Percentiles rank a stretch among this genome's conserved stretches.
Evolutionary conservation across 805 yeast species (phyloP).

Genomic region (Brettanomyces bruxellensis): DNA sequence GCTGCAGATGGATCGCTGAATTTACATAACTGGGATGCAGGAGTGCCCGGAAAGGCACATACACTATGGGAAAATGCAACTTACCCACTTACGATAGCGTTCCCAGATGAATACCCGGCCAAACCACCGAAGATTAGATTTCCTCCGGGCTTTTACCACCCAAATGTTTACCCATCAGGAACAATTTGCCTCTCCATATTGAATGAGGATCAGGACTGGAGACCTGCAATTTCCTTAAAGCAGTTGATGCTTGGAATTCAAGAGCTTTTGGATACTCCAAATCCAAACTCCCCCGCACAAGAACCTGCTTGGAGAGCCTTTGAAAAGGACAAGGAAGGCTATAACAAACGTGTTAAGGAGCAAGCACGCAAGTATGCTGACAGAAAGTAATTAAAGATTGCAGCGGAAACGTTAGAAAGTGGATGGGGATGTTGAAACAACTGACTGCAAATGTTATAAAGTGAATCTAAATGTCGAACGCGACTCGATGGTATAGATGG

Average conservation of each 20-base stretch:
- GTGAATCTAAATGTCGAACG: too few relatives aligned
- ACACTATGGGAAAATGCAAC: conserved; percentile 90
- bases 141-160: conserved; percentile 89
- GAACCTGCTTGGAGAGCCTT: conserved; percentile 93
- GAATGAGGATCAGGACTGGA: conserved; percentile 96
- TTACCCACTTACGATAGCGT: conserved; percentile 71
- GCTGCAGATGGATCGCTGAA: conserved; percentile 77
- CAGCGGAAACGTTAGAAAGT: background rate
- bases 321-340: conserved; percentile 54
- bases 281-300: conserved; percentile 95
- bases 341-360: conserved; percentile 68
- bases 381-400: conserved; percentile 8
- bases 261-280: conserved; percentile 82
- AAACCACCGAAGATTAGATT: conserved; percentile 93
- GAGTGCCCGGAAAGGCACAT: conserved; percentile 85
- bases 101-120: conserved; percentile 90
- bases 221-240: conserved; percentile 89
- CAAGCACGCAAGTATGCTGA: conserved; percentile 69
- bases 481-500: too few relatives aligned
- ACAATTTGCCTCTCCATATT: conserved; percentile 88
- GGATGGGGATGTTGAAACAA: background rate
- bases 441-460: too few relatives aligned
- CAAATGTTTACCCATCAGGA: conserved; percentile 96
- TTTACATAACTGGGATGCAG: conserved; percentile 84
- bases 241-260: conserved; percentile 89